These are phyloP conservation scores for Cytospora leucostoma DNA, from an alignment of 2,329 filamentous ascomycete genomes.

Conservation along the genomic window DNA sequence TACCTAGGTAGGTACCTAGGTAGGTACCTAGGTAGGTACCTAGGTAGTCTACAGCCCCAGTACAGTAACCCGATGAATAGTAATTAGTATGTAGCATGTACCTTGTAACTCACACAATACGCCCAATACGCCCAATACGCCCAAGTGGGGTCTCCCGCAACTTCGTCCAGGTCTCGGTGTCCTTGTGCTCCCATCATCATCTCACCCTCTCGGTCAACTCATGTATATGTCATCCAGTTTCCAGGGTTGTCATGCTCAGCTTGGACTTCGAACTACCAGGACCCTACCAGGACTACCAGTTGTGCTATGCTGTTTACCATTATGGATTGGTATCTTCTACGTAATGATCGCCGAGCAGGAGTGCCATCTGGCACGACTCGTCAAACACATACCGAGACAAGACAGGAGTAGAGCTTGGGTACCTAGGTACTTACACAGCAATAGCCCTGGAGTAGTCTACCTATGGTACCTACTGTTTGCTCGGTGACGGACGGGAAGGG, in stretches of 20 bases:
- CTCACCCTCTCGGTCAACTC: not conserved
- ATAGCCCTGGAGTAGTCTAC: not conserved
- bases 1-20: no score
- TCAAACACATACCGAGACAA: slow-evolving; percentile 6
- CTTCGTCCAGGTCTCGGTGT: not conserved
- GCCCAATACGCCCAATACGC: not conserved
- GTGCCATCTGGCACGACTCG: slow-evolving; percentile 15
- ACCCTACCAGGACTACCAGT: not conserved
- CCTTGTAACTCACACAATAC: no score
- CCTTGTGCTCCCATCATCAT: slow-evolving; percentile 1
- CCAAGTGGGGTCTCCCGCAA: not conserved
- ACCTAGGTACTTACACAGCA: not conserved
- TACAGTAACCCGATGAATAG: no score
- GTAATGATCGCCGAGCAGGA: slow-evolving; percentile 16
- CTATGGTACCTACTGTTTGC: not conserved
- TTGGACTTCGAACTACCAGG: not conserved
- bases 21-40: no score
- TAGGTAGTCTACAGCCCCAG: no score
- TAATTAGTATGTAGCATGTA: no score
- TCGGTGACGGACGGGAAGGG: slow-evolving; percentile 16
- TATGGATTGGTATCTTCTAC: slow-evolving; percentile 6
- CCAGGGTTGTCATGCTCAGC: not conserved
- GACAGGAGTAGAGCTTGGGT: not conserved
- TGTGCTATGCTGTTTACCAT: not conserved
- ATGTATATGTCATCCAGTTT: not conserved